Base-by-base conservation (phyloP, 345 rosid species). In the Pelargonium nanum region DNA sequence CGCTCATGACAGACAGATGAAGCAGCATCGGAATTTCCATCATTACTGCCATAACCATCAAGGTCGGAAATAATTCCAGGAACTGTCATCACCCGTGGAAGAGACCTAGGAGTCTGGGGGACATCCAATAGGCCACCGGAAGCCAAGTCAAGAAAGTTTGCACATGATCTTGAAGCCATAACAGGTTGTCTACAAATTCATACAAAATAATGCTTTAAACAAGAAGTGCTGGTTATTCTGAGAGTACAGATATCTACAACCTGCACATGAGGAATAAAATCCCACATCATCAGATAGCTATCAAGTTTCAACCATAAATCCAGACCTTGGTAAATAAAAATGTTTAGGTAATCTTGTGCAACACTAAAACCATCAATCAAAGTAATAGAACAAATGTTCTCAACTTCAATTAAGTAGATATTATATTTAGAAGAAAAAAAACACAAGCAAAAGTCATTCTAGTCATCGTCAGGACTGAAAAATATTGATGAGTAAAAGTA, bases 41-140 rank as follows among this genome's bases (percentile, higher is more conserved):
- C 87, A 63, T 60, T 72, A 53, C 68, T 56, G 57, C 59, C 72
- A 74, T 65, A 60, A 57, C 73, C 80, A 63, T 84, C 95, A 28
- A 73, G 28, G 58, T 87, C 85, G 25, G 95, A 81, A 54, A 87
- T 68, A 26, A 87, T 82, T 66, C 91, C 95, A 20, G 91, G 84
- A 59, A 81, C 79, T 53, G 84, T 85, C 77, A 85, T 80, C 71
- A 87, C 85, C 68, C 84, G 81, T 19, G 91, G 91, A 72, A 85
- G 81, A 75, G 80, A 57, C 68, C 75, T 78, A 12, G 86, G 85
- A 61, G 84, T 76, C 28, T 75, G 87, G 68, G 87, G 83, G 67
- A 84, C 67, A 67, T 85, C 84, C 65, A 81, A 53, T 55, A 83
- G 67, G 61, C 71, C 78, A 68, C 87, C 85, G 72, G 86, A 62